phyloP scores from a whole-genome alignment of 2,329 filamentous ascomycete genomes.

The Epicoccum sorghinum region DNA sequence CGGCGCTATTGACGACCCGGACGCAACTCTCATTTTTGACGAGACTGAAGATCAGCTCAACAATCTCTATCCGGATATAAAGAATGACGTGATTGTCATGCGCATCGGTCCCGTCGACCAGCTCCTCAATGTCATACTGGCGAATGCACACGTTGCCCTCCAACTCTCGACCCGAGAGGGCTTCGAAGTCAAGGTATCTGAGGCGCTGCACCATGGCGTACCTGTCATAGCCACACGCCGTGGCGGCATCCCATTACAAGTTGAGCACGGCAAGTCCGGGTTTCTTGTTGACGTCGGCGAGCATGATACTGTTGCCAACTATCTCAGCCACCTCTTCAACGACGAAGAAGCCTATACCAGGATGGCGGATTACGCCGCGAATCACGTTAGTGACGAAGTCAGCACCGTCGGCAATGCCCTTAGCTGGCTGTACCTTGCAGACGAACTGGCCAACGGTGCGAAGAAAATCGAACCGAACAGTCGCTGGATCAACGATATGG shows the following conservation, averaged over 20 bases:
- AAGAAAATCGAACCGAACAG: conserved; percentile 64
- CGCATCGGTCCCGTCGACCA: conserved; percentile 80
- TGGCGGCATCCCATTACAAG: conserved; percentile 81
- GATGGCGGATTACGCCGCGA: conserved; percentile 69
- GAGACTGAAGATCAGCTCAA: conserved; percentile 72
- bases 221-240: conserved; percentile 77
- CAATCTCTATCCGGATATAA: conserved; percentile 56
- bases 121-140: conserved; percentile 76
- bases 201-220: conserved; percentile 79
- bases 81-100: conserved; percentile 72
- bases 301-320: conserved; percentile 69
- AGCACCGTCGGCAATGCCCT: conserved; percentile 80
- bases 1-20: conserved; percentile 80
- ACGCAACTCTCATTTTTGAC: conserved; percentile 74
- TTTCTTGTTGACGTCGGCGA: conserved; percentile 77
- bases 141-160: conserved; percentile 73
- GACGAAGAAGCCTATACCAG: conserved; percentile 68
- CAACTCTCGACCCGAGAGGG: conserved; percentile 83
- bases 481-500: conserved; percentile 77
- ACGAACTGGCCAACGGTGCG: conserved; percentile 66
- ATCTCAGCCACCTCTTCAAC: conserved; percentile 70
- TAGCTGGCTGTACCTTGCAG: conserved; percentile 78
- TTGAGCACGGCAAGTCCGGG: conserved; percentile 73
- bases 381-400: conserved; percentile 79
- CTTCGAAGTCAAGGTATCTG: conserved; percentile 86